These are phyloP conservation scores for Rhodotorula paludigena DNA, from an alignment of 768 basidiomycete species.

Conservation along the genomic window DNA sequence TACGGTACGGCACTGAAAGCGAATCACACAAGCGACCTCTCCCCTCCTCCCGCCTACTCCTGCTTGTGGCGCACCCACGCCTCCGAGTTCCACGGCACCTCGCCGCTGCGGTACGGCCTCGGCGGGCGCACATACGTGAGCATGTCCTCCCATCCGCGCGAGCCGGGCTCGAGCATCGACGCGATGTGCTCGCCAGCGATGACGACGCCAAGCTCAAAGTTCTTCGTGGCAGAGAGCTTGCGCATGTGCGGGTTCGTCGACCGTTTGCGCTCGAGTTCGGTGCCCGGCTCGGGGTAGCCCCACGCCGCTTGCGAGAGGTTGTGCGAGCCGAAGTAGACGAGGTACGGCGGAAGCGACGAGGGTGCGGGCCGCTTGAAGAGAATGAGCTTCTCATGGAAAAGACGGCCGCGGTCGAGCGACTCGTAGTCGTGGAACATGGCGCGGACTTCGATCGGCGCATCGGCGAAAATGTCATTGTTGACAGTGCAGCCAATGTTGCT, in stretches of 20 bases:
- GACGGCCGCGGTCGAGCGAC: slow-evolving; percentile 26
- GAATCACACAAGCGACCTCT: neutral
- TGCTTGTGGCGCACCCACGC: neutral
- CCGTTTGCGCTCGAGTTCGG: neutral
- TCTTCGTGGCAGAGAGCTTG: neutral
- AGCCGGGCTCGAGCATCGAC: slow-evolving; percentile 21
- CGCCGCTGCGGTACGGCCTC: slow-evolving; percentile 10
- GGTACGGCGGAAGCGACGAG: neutral
- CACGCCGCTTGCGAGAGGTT: slow-evolving; percentile 26
- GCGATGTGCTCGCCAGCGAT: slow-evolving; percentile 11
- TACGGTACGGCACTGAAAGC: neutral
- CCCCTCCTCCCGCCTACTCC: neutral
- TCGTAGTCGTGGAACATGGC: slow-evolving; percentile 26
- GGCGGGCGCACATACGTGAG: slow-evolving; percentile 28
- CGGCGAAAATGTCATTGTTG: neutral
- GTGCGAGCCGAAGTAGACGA: slow-evolving; percentile 27
- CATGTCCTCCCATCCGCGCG: slow-evolving; percentile 29
- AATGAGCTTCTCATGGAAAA: slow-evolving; percentile 34
- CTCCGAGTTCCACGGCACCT: slow-evolving; percentile 14
- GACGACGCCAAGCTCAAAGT: slow-evolving; percentile 36
- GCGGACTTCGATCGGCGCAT: neutral
- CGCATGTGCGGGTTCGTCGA: neutral
- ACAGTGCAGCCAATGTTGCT: slow-evolving; percentile 20
- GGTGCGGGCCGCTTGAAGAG: neutral
- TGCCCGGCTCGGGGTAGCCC: neutral